phyloP scores from a whole-genome alignment of 2,329 filamentous ascomycete species.

The Hymenoscyphus linearis region DNA sequence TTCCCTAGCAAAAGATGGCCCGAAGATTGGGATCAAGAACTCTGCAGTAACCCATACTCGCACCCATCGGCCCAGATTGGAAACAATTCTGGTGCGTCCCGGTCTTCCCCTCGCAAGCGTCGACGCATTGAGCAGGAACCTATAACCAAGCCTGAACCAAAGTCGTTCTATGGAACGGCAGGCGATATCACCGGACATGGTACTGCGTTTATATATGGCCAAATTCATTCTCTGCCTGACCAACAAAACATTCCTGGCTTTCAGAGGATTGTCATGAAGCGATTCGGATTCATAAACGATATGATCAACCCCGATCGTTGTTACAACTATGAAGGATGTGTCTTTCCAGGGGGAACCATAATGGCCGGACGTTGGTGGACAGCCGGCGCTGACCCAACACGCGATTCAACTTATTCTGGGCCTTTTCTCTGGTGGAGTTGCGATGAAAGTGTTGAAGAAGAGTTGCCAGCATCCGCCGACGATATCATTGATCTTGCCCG shows the following conservation, averaged over 20 bases:
- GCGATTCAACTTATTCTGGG: conserved; percentile 19
- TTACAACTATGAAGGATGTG: conserved; percentile 42
- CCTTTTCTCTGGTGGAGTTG: conserved; percentile 36
- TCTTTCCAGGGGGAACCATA: conserved; percentile 42
- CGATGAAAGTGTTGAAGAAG: conserved; percentile 14
- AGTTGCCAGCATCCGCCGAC: background rate
- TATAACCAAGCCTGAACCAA: conserved; percentile 12
- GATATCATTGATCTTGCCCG: conserved; percentile 20
- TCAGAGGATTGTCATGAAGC: conserved; percentile 50
- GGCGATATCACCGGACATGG: conserved; percentile 31
- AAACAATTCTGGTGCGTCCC: background rate
- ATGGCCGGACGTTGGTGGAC: conserved; percentile 47
- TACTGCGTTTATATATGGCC: conserved; percentile 35
- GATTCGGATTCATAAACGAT: conserved; percentile 33
- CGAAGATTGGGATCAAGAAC: conserved; percentile 18
- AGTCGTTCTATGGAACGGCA: conserved; percentile 33
- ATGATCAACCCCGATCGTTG: conserved; percentile 28
- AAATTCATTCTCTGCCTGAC: conserved; percentile 43
- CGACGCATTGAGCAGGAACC: background rate
- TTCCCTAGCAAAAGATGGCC: conserved; percentile 21
- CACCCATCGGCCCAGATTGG: background rate
- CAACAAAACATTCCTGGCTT: conserved; percentile 47
- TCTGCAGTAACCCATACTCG: conserved; percentile 23
- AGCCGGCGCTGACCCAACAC: conserved; percentile 15
- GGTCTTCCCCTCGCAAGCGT: conserved; percentile 8